Conservation (phyloP, 2,329 filamentous ascomycete genomes). For the Sporothrix dimorphospora region DNA sequence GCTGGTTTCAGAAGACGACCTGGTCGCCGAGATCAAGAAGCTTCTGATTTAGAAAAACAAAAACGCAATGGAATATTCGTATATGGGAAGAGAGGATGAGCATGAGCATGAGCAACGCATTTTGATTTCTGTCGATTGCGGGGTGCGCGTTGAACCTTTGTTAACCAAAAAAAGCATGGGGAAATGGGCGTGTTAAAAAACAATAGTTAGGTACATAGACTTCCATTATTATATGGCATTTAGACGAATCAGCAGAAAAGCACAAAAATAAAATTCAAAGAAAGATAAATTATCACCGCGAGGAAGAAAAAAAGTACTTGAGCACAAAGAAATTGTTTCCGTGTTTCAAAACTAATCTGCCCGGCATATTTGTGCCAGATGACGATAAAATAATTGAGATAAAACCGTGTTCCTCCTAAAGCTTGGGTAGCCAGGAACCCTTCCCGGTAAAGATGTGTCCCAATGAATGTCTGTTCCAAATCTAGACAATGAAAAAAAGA, state of each 20-base stretch:
- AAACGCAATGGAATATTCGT: background rate
- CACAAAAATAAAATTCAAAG: background rate
- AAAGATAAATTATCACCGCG: background rate
- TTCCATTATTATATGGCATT: background rate
- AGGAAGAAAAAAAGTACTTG: background rate
- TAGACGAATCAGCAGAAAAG: background rate
- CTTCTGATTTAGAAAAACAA: constrained; percentile 30
- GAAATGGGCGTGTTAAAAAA: background rate
- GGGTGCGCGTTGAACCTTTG: background rate
- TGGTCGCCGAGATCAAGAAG: constrained; percentile 65
- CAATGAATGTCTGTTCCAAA: background rate
- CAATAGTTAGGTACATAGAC: constrained; percentile 2
- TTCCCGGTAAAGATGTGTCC: background rate
- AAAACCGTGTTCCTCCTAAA: background rate
- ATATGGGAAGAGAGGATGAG: background rate
- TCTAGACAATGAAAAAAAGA: background rate
- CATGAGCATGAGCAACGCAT: background rate
- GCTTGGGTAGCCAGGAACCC: background rate
- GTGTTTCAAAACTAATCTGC: too few relatives aligned
- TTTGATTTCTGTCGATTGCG: too few relatives aligned
- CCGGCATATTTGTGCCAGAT: too few relatives aligned
- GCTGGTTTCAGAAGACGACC: constrained; percentile 65
- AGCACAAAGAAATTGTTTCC: too few relatives aligned
- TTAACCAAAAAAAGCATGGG: background rate
- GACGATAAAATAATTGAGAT: too few relatives aligned